Conservation (phyloP, 306 rosid genomes). For the Vicia faba region DNA sequence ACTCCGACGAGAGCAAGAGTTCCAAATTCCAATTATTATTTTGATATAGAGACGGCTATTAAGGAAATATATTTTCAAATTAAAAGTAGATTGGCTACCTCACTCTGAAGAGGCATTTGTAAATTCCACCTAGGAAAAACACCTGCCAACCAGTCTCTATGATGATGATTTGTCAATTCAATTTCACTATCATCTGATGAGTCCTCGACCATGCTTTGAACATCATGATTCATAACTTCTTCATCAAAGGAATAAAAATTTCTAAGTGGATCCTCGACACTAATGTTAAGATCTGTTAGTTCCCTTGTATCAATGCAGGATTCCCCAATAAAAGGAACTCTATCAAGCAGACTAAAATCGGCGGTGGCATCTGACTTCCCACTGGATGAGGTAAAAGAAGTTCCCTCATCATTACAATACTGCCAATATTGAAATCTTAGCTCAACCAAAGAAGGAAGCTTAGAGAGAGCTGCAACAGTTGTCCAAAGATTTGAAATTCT, state of each 20-base stretch:
- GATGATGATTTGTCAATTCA: slow-evolving; percentile 46
- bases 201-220: slow-evolving; percentile 60
- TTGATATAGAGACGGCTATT: slow-evolving; percentile 15
- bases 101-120: slow-evolving; percentile 49
- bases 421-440: slow-evolving; percentile 77
- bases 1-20: not conserved
- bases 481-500: slow-evolving; percentile 86
- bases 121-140: slow-evolving; percentile 46
- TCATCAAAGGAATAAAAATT: slow-evolving; percentile 52
- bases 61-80: slow-evolving; percentile 19
- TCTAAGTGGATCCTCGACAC: slow-evolving; percentile 48
- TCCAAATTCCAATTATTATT: slow-evolving; percentile 13
- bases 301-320: slow-evolving; percentile 40
- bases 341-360: slow-evolving; percentile 45
- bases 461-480: slow-evolving; percentile 72
- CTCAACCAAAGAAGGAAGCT: slow-evolving; percentile 75
- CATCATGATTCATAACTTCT: slow-evolving; percentile 48
- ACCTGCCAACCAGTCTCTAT: slow-evolving; percentile 50
- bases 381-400: slow-evolving; percentile 50
- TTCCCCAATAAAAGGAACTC: slow-evolving; percentile 45
- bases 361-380: slow-evolving; percentile 45
- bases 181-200: slow-evolving; percentile 67
- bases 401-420: slow-evolving; percentile 56
- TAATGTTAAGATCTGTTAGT: slow-evolving; percentile 43
- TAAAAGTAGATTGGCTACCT: slow-evolving; percentile 50